Evolutionary conservation across 306 rosid species (phyloP).

Genomic region (Acacia confusa): DNA sequence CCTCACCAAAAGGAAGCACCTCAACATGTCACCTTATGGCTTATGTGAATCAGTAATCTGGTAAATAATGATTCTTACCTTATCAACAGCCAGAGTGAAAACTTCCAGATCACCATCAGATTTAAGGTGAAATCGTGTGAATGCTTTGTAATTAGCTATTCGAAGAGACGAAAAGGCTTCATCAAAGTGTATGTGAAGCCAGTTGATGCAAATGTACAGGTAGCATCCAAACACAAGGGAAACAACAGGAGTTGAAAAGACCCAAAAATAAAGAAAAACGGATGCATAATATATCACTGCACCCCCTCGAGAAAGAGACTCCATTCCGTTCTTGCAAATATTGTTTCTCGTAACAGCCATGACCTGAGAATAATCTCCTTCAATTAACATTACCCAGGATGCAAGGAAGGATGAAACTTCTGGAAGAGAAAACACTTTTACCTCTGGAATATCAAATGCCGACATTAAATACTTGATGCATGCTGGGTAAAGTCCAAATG

Average conservation of each 20-base stretch:
- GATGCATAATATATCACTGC: conserved; percentile 80
- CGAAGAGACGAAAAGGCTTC: conserved; percentile 97
- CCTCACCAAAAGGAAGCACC: conserved; percentile 4
- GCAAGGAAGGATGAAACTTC: conserved; percentile 9
- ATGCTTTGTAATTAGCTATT: conserved; percentile 92
- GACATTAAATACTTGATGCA: conserved; percentile 96
- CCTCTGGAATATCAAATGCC: conserved; percentile 99
- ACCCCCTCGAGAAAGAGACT: conserved; percentile 81
- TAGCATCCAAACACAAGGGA: conserved; percentile 94
- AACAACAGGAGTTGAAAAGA: conserved; percentile 95
- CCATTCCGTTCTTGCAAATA: conserved; percentile 89
- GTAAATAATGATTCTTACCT: conserved; percentile 46
- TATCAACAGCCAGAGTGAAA: conserved; percentile 88
- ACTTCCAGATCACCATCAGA: conserved; percentile 89
- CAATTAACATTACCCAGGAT: neutral
- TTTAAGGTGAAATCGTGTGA: conserved; percentile 84
- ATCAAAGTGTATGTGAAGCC: conserved; percentile 96
- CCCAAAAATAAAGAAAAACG: conserved; percentile 94
- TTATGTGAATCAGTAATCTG: neutral
- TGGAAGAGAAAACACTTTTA: conserved; percentile 33
- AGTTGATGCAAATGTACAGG: conserved; percentile 88
- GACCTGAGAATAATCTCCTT: conserved; percentile 55
- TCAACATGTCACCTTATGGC: neutral
- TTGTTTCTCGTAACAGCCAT: conserved; percentile 93
- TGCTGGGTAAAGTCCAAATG: conserved; percentile 96